Evolutionary conservation across 164 flowering plant species (phyloP), one percentile per base, ranked within the genome.

Genomic region (Echeveria elegans): DNA sequence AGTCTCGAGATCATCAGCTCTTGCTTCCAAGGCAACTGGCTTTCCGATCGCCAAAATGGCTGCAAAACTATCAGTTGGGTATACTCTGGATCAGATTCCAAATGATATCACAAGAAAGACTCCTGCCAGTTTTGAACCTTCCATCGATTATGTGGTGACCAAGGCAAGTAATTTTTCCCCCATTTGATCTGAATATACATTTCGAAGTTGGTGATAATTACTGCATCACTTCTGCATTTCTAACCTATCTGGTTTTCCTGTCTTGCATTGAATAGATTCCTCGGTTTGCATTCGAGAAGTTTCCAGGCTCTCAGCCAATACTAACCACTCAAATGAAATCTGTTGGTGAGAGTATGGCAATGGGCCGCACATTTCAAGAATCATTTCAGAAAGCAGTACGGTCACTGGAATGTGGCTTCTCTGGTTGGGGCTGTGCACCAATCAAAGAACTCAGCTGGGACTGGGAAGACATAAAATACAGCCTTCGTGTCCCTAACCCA

Each of bases 31-130:
- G 75, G 99, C 99, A 37, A 94, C 99, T 64, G 99, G 97, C 6
- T 94, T 94, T 71, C 99, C 99, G 1, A 94, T 94, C 41, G 99
- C 99, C 0, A 89, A 89, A 75, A 94, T 94, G 92, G 99, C 99
- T 69, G 97, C 99, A 15, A 88, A 88, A 78, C 75, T 94, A 63
- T 91, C 99, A 0, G 86, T 94, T 65, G 97, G 99, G 4, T 89
- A 89, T 70, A 75, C 97, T 0, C 71, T 94, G 78, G 96, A 91
- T 79, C 96, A 89, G 79, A 94, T 94, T 70, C 96, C 96, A 0
- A 88, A 94, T 76, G 97, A 90, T 71, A 90, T 91, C 58, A 94
- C 98, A 0, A 90, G 78, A 84, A 94, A 89, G 72, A 94, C 99
- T 0, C 97, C 97, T 5, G 99, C 99, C 65, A 90, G 99, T 76